Base-by-base conservation (phyloP, 768 basidiomycete genomes). In the Nidularia pulvinata region DNA sequence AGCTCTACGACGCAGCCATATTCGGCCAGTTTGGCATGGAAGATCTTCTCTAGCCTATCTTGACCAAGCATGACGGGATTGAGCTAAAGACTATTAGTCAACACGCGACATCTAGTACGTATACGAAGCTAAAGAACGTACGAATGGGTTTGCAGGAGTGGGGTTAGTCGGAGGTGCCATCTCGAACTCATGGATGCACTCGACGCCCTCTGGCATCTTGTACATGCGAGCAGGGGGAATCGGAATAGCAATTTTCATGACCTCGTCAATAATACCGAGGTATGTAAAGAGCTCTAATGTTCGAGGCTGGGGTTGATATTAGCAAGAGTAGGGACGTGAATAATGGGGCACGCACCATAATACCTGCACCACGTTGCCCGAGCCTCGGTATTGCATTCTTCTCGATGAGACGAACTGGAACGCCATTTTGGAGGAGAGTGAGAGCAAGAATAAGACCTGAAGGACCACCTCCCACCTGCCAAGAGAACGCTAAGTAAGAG, bases 351-450 rank as follows among this genome's bases (percentile, higher is more conserved):
- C 66, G 35, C 39, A 75, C 76, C 69, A 72, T 74, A 30, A 80
- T 57, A 3, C 67, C 76, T 4, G 63, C 64, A 3, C 69, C 71
- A 2, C 78, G 71, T 53, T 75, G 70, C 2, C 74, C 74, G 13
- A 71, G 57, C 11, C 62, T 68, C 7, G 70, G 67, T 0, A 65
- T 49, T 0, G 65, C 58, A 48, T 71, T 72, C 55, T 79, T 80
- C 53, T 84, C 77, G 46, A 84, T 76, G 30, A 85, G 73, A 16
- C 80, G 76, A 6, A 84, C 74, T 7, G 77, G 69, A 14, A 83
- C 63, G 4, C 74, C 71, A 61, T 80, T 79, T 19, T 68, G 67
- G 13, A 77, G 59, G 25, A 81, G 73, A 4, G 68, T 58, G 1
- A 78, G 66, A 3, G 76, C 77, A 48, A 71, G 66, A 46, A 77